Conservation (phyloP, 768 basidiomycete genomes). For the Guyanaporus albipodus region DNA sequence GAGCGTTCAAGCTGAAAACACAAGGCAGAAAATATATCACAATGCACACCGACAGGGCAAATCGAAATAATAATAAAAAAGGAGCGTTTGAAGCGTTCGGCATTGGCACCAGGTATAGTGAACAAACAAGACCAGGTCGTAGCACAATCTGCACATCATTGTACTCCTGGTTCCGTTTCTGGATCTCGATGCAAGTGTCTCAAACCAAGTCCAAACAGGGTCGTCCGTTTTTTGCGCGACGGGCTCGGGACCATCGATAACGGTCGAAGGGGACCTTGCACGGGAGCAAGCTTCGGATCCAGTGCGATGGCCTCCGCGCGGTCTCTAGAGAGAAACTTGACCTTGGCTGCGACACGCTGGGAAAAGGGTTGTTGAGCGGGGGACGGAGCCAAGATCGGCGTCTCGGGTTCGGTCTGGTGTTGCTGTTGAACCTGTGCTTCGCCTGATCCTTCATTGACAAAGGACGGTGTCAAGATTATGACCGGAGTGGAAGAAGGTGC, state of each 20-base stretch:
- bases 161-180: background rate
- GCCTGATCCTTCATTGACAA: conserved; percentile 4
- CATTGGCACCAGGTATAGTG: background rate
- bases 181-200: conserved; percentile 2
- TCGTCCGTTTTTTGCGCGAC: conserved; percentile 12
- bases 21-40: conserved; percentile 3
- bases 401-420: background rate
- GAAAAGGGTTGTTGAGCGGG: conserved; percentile 4
- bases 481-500: conserved; percentile 13
- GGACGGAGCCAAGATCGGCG: background rate
- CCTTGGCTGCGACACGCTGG: conserved; percentile 12
- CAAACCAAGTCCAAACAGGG: conserved; percentile 22
- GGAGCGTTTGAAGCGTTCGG: background rate
- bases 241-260: conserved; percentile 22
- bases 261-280: conserved; percentile 31
- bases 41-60: background rate
- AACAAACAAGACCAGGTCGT: background rate
- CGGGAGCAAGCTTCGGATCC: conserved; percentile 33
- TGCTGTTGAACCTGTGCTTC: background rate
- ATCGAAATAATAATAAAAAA: background rate
- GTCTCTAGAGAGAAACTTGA: conserved; percentile 22
- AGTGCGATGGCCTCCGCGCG: conserved; percentile 23
- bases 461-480: conserved; percentile 10
- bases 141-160: background rate
- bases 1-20: conserved; percentile 15